Conservation (phyloP, 306 rosid genomes). For the Prunus mongolica region DNA sequence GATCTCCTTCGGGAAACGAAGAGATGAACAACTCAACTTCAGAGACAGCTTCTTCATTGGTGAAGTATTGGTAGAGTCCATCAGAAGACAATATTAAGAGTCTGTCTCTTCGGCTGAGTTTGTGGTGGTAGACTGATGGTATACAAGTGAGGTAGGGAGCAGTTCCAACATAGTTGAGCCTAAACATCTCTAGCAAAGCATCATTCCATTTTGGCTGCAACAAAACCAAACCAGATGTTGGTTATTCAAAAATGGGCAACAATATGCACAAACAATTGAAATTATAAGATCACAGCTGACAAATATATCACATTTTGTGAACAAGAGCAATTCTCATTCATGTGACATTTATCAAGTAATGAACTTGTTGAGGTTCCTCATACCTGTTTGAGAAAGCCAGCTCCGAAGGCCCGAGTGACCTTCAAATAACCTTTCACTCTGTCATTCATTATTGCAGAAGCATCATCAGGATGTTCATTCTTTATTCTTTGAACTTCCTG, state of each 20-base stretch:
- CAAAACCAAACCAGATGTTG: slow-evolving; percentile 3
- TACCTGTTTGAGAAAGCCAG: slow-evolving; percentile 89
- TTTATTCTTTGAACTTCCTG: slow-evolving; percentile 72
- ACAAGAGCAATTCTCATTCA: neutral
- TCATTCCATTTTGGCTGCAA: slow-evolving; percentile 80
- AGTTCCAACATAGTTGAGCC: slow-evolving; percentile 63
- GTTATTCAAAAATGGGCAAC: too few relatives aligned
- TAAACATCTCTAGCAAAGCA: slow-evolving; percentile 71
- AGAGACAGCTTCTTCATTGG: slow-evolving; percentile 68
- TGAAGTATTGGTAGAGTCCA: slow-evolving; percentile 82
- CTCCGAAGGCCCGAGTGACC: slow-evolving; percentile 89
- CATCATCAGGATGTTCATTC: slow-evolving; percentile 69
- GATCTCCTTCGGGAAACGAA: slow-evolving; percentile 76
- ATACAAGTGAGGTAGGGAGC: slow-evolving; percentile 62
- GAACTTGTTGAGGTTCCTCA: neutral
- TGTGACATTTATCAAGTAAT: neutral
- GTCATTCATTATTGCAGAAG: slow-evolving; percentile 51
- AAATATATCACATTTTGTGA: neutral
- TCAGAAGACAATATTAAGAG: slow-evolving; percentile 83
- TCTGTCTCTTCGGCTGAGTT: slow-evolving; percentile 51
- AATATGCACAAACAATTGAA: neutral
- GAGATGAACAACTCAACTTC: slow-evolving; percentile 64
- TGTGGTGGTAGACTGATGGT: slow-evolving; percentile 66
- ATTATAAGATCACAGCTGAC: neutral
- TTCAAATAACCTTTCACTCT: slow-evolving; percentile 76